phyloP scores from a whole-genome alignment of 768 basidiomycete species.

The Postia placenta region DNA sequence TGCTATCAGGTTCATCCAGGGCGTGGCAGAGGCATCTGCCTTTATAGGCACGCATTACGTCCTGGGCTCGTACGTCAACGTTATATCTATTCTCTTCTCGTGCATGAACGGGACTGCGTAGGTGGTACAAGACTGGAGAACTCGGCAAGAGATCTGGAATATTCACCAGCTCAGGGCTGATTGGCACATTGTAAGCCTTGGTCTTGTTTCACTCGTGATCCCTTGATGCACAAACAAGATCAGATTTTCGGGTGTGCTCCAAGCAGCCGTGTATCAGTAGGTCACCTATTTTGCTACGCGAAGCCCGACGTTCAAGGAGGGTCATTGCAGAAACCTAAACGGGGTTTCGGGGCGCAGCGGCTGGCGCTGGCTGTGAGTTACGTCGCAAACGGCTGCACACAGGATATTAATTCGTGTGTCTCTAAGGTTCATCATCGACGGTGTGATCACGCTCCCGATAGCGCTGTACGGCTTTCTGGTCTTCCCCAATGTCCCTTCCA shows the following conservation, averaged over 20 bases:
- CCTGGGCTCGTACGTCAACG: conserved; percentile 63
- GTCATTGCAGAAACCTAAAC: conserved; percentile 40
- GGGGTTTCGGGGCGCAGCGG: conserved; percentile 48
- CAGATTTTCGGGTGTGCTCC: conserved; percentile 62
- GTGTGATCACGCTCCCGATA: conserved; percentile 66
- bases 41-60: conserved; percentile 73
- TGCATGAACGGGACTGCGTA: too few species aligned
- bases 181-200: conserved; percentile 62
- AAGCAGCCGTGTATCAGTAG: conserved; percentile 57
- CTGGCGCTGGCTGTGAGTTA: conserved; percentile 64
- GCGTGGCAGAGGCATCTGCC: conserved; percentile 66
- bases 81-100: too few species aligned
- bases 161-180: conserved; percentile 58
- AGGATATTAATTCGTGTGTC: too few species aligned
- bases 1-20: conserved; percentile 68
- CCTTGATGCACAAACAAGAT: too few species aligned
- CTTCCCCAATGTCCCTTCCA: conserved; percentile 67
- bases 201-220: too few species aligned
- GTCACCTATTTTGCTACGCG: conserved; percentile 7
- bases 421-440: conserved; percentile 66
- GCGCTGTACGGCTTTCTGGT: conserved; percentile 66
- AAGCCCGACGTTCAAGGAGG: not conserved
- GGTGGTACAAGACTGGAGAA: conserved; percentile 69
- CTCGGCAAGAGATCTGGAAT: conserved; percentile 68
- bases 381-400: too few species aligned